phyloP scores from a whole-genome alignment of 495 filamentous ascomycete species.

The Chlorociboria aeruginascens region DNA sequence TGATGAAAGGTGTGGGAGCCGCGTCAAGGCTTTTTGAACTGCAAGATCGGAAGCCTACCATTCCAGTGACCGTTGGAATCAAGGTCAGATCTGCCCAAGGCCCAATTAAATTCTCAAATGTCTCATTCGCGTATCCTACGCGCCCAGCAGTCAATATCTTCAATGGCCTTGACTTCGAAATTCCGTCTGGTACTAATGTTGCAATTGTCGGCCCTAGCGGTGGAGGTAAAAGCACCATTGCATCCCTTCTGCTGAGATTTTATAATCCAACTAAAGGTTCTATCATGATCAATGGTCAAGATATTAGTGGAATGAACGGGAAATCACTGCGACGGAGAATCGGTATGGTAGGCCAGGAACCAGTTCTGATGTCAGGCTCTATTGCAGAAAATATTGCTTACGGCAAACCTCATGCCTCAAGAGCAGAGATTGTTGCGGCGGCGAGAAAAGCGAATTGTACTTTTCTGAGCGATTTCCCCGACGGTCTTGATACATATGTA shows the following conservation, averaged over 20 bases:
- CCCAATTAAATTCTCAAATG: conserved; percentile 71
- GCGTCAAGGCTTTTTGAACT: conserved; percentile 91
- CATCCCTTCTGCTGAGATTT: conserved; percentile 76
- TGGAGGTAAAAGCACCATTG: conserved; percentile 91
- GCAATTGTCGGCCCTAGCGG: conserved; percentile 94
- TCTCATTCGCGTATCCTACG: conserved; percentile 83
- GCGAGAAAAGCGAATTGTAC: conserved; percentile 92
- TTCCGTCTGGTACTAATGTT: conserved; percentile 85
- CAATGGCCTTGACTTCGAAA: conserved; percentile 75
- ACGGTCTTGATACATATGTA: conserved; percentile 88
- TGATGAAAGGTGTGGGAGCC: conserved; percentile 97
- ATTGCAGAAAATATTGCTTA: conserved; percentile 97
- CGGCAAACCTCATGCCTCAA: conserved; percentile 66
- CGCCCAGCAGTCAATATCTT: conserved; percentile 86
- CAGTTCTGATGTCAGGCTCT: conserved; percentile 88
- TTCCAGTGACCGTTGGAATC: conserved; percentile 67
- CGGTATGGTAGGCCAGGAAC: conserved; percentile 89
- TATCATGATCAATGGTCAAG: conserved; percentile 73
- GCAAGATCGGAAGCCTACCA: conserved; percentile 81
- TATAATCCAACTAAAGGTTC: conserved; percentile 70
- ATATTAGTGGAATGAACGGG: conserved; percentile 79
- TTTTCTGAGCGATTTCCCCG: conserved; percentile 93
- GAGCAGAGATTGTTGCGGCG: conserved; percentile 71
- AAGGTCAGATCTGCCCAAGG: conserved; percentile 74
- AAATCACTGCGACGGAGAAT: conserved; percentile 92